Evolutionary conservation across 176 grass and related monocot species (phyloP).

Genomic region (Tillandsia fasciculata): DNA sequence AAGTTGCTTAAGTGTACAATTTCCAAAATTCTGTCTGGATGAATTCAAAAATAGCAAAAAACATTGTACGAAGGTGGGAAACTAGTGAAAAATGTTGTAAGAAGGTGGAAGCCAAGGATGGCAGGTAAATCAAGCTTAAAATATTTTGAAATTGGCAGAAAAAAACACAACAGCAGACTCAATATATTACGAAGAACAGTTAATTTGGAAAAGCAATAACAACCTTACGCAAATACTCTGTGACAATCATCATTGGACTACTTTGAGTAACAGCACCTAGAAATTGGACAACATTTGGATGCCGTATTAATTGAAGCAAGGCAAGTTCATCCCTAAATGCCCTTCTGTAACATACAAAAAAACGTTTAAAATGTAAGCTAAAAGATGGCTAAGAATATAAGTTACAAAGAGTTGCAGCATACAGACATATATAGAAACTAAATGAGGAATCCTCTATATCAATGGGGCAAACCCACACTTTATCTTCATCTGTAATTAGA

Average conservation of each 20-base stretch:
- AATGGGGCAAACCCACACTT: conserved; percentile 76
- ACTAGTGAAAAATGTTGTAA: background rate
- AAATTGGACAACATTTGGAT: conserved; percentile 98
- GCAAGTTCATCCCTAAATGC: conserved; percentile 91
- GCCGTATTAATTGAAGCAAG: conserved; percentile 80
- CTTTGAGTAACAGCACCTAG: conserved; percentile 97
- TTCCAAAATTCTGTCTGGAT: background rate
- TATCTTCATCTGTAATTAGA: conserved; percentile 63
- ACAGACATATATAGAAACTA: background rate
- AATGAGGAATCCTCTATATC: background rate
- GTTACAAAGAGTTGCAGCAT: conserved; percentile 7
- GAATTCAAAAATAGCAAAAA: background rate
- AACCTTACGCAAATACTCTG: conserved; percentile 98
- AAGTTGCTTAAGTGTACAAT: too few relatives aligned
- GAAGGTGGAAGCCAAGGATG: background rate
- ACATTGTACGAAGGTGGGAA: background rate
- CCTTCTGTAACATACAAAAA: conserved; percentile 34
- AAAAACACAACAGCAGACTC: background rate
- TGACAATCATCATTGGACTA: conserved; percentile 99
- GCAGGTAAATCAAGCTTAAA: background rate
- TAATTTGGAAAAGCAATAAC: background rate
- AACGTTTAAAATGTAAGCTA: conserved; percentile 22
- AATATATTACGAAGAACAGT: background rate
- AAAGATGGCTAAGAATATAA: conserved; percentile 3
- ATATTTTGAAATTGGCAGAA: background rate